A percentile compares a stretch with the other conserved stretches of the same genome.
phyloP scores from a whole-genome alignment of 257 asterid genomes.

The Petunia secreta region DNA sequence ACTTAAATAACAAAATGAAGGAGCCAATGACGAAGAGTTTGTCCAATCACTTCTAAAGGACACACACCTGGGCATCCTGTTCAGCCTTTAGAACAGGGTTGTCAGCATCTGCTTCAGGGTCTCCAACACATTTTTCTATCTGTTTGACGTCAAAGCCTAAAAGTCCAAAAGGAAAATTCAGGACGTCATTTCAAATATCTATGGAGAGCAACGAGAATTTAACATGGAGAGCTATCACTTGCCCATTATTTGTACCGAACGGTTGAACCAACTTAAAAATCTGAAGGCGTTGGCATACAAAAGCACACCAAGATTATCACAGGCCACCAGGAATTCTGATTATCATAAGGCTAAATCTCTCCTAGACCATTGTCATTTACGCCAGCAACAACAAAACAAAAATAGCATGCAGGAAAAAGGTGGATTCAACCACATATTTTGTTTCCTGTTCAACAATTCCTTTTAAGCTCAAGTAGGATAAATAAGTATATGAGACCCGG shows the following conservation, averaged over 20 bases:
- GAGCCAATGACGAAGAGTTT: not conserved
- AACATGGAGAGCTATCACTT: not conserved
- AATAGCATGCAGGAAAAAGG: not conserved
- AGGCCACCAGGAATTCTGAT: not conserved
- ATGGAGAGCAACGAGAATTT: not conserved
- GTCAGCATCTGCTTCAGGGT: conserved; percentile 69
- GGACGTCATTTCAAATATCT: not conserved
- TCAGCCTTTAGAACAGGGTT: conserved; percentile 69
- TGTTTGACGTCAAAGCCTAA: conserved; percentile 69
- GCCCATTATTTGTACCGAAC: conserved; percentile 6
- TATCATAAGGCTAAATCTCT: not conserved
- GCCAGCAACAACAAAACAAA: not conserved
- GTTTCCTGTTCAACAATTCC: not conserved
- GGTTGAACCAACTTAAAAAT: not conserved
- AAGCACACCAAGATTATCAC: not conserved
- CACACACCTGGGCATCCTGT: conserved; percentile 55
- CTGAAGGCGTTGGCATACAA: conserved; percentile 3
- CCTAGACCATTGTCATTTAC: not conserved
- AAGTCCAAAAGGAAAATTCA: conserved; percentile 17
- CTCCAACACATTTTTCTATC: conserved; percentile 84
- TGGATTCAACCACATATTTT: not conserved
- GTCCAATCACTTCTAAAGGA: conserved; percentile 17
- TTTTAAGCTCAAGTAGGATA: not conserved
- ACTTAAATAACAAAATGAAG: conserved; percentile 12
- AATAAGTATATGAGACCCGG: not conserved